Evolutionary conservation across 2,329 filamentous ascomycete genomes (phyloP).

Genomic region (Colletotrichum filicis): DNA sequence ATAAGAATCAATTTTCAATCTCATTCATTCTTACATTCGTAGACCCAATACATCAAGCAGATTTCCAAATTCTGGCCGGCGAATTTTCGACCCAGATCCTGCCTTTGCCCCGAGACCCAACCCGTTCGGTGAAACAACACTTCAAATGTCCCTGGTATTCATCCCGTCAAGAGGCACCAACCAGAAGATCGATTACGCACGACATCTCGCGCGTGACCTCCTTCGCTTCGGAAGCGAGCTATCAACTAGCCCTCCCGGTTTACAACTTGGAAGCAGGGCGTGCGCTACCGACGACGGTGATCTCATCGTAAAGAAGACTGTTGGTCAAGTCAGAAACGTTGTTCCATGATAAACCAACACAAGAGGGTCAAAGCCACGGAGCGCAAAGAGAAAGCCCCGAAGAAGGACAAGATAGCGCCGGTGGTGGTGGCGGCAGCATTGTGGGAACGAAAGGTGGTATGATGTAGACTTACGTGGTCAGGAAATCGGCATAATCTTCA

Average conservation of each 20-base stretch:
- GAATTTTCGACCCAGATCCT: conserved; percentile 1
- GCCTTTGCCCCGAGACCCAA: not conserved
- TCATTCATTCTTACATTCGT: conserved; percentile 5
- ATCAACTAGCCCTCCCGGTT: conserved; percentile 32
- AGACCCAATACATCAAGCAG: not conserved
- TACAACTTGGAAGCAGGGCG: conserved; percentile 72
- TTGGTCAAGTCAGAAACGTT: not conserved
- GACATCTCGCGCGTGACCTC: not conserved
- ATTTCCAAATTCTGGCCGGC: not conserved
- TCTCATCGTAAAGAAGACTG: conserved; percentile 88
- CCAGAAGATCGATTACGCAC: not conserved
- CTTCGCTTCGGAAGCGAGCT: not conserved
- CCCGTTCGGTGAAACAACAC: conserved; percentile 1
- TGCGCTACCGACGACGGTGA: conserved; percentile 76
- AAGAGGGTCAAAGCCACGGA: conserved; percentile 22
- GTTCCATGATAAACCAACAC: not conserved
- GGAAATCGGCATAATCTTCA: conserved; percentile 96
- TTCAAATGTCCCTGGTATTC: not conserved
- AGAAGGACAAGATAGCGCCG: not conserved
- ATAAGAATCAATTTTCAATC: not conserved
- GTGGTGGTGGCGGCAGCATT: not conserved
- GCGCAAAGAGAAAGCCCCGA: not conserved
- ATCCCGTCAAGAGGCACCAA: not conserved
- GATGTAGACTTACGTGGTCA: conserved; percentile 75
- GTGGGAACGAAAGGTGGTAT: not conserved